Evolutionary conservation across 2,329 filamentous ascomycete species (phyloP), one percentile per base, ranked within the genome.

Genomic region (Microdochium bolleyi): DNA sequence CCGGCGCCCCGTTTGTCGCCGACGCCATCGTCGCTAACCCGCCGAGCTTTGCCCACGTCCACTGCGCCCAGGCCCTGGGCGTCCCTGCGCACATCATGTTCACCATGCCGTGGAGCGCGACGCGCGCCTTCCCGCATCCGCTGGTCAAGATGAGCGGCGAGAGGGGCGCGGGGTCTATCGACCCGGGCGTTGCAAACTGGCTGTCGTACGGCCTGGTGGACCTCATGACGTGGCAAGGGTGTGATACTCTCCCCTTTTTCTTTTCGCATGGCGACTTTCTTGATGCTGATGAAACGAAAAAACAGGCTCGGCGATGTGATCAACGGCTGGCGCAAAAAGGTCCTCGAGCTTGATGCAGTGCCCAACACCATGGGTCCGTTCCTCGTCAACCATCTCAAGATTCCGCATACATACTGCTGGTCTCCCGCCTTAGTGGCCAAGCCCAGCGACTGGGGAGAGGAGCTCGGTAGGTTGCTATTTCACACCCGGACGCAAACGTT

Each of bases 391-490:
- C 81, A 88, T 25, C 72, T 95, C 24, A 80, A 79, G 41, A 78
- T 95, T 10, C 89, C 91, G 0, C 88, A 87, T 59, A 94, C 91
- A 0, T 96, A 96, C 64, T 92, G 89, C 67, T 95, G 91, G 89
- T 92, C 88, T 0, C 87, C 88, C 0, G 80, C 87, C 1, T 71
- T 94, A 49, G 88, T 91, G n/a, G 82, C 85, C 0, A 91, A 90
- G 60, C 88, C 89, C 0, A 78, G 78, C 34, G 89, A 94, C 64
- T 94, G 89, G 89, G 80, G 77, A 0, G 68, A 74, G 3, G 77
- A 89, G 34, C 34, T 38, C 34, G 34, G 34, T 38, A 38, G 34
- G 34, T 38, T 38, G 34, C 34, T 14, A 38, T 38, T n/a, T 38
- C 27, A 30, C 27, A 38, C 34, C 34, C 34, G 7, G 34, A 38